Evolutionary conservation across 2,329 filamentous ascomycete genomes (phyloP).

Genomic region (Fusarium sp.): DNA sequence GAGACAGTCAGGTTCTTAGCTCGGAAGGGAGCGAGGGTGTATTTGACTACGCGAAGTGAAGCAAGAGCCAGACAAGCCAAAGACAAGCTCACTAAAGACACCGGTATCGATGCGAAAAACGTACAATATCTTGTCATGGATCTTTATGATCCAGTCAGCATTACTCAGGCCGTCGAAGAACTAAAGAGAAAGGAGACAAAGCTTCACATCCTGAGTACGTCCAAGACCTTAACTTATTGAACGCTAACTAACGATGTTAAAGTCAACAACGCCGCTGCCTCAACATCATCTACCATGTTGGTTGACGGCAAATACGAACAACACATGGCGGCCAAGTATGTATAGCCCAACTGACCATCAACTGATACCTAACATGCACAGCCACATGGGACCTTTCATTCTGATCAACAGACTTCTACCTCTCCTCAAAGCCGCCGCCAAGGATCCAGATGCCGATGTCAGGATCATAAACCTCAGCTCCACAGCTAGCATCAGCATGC

Average conservation of each 20-base stretch:
- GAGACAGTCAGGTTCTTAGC: not conserved
- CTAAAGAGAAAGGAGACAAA: not conserved
- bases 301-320: not conserved
- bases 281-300: fast-evolving
- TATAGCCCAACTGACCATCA: fast-evolving
- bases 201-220: not conserved
- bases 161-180: fast-evolving
- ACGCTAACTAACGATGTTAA: fast-evolving
- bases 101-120: fast-evolving
- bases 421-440: not conserved
- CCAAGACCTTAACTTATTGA: fast-evolving
- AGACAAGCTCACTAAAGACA: fast-evolving
- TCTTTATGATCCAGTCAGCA: not conserved
- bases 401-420: not conserved
- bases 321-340: not conserved
- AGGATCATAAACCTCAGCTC: not conserved
- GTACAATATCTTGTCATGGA: fast-evolving
- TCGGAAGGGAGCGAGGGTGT: not conserved
- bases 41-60: not conserved
- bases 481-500: not conserved
- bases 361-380: fast-evolving
- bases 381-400: not conserved
- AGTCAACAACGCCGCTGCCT: not conserved
- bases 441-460: fast-evolving
- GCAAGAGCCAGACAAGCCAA: not conserved